phyloP scores from a whole-genome alignment of 2,329 filamentous ascomycete genomes.

The Kalaharituber pfeilii region DNA sequence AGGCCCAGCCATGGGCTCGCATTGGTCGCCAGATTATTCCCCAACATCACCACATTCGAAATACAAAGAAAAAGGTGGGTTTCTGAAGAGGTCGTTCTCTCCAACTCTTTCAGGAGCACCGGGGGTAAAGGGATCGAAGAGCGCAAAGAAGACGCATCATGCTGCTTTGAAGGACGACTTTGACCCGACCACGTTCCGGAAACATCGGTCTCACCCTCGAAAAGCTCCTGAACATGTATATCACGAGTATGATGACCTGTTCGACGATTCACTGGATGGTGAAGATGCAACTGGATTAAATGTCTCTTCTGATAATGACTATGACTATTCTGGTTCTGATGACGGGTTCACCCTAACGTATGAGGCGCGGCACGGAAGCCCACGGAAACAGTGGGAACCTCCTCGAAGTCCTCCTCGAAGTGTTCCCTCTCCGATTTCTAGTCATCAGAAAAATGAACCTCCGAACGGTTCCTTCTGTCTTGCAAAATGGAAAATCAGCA shows the following conservation, averaged over 20 bases:
- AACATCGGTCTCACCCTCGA: slow-evolving; percentile 13
- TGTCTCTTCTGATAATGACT: slow-evolving; percentile 11
- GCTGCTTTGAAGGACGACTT: slow-evolving; percentile 11
- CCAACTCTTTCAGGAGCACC: not conserved
- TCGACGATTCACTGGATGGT: slow-evolving; percentile 16
- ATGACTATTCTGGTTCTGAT: slow-evolving; percentile 1
- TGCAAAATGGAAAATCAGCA: not conserved
- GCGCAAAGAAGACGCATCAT: no score
- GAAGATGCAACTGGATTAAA: slow-evolving; percentile 10
- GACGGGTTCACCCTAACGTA: not conserved
- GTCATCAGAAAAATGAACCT: not conserved
- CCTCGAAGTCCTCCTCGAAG: not conserved
- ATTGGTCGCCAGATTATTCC: not conserved
- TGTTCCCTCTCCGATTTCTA: not conserved
- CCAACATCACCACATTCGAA: not conserved
- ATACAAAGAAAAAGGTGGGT: not conserved
- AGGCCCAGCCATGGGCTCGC: not conserved
- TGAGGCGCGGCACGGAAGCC: not conserved
- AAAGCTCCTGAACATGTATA: slow-evolving; percentile 16
- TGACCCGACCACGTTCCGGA: slow-evolving; percentile 19
- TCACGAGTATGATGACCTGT: slow-evolving; percentile 18
- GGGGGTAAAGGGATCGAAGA: not conserved
- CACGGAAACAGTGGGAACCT: not conserved
- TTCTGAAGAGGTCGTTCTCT: not conserved
- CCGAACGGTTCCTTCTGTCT: not conserved